Evolutionary conservation across 441 rosid species (phyloP).

Genomic region (Eruca vesicaria): DNA sequence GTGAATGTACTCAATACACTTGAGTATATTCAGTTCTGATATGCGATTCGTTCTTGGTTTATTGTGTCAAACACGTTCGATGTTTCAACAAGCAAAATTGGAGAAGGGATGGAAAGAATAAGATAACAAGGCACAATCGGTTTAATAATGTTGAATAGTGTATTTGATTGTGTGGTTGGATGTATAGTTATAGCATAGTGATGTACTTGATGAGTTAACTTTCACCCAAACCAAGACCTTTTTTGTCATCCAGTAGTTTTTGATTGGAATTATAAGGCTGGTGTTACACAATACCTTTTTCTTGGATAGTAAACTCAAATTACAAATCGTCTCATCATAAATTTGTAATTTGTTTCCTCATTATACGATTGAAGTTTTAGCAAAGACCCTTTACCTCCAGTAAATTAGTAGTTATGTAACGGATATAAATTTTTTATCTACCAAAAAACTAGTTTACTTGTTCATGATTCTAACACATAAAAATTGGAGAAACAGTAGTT

Average conservation of each 20-base stretch:
- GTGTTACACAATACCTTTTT: not conserved
- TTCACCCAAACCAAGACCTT: not conserved
- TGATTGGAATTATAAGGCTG: not conserved
- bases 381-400: not conserved
- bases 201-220: not conserved
- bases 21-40: not conserved
- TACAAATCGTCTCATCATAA: not conserved
- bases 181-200: not conserved
- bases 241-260: not conserved
- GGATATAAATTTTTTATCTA: too few relatives aligned
- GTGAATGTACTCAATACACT: not conserved
- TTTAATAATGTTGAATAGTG: too few relatives aligned
- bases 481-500: not conserved
- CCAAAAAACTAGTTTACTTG: too few relatives aligned
- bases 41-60: not conserved
- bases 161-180: not conserved
- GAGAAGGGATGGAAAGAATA: too few relatives aligned
- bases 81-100: not conserved
- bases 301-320: not conserved
- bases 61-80: not conserved
- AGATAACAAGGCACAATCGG: too few relatives aligned
- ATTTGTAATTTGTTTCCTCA: not conserved
- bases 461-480: not conserved
- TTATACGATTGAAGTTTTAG: not conserved
- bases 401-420: not conserved